phyloP scores from a whole-genome alignment of 495 filamentous ascomycete species.

The Xylaria cubensis region DNA sequence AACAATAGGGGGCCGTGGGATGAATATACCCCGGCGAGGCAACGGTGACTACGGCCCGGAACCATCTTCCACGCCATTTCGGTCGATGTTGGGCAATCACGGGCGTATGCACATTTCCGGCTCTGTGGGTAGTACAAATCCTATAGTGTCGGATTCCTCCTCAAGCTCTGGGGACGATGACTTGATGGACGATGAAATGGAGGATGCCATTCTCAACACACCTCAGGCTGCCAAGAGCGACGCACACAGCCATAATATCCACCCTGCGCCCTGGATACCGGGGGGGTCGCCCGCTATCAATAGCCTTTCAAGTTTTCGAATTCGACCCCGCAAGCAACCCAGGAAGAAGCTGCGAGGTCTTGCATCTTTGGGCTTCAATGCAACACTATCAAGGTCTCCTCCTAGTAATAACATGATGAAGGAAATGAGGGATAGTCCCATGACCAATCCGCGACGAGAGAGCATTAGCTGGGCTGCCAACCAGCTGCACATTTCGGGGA shows the following conservation, averaged over 20 bases:
- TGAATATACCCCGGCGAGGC: slow-evolving; percentile 71
- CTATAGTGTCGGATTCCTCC: slow-evolving; percentile 79
- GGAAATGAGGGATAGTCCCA: slow-evolving; percentile 43
- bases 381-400: slow-evolving; percentile 51
- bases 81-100: slow-evolving; percentile 58
- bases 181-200: slow-evolving; percentile 80
- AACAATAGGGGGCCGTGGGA: slow-evolving; percentile 75
- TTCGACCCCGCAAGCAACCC: slow-evolving; percentile 66
- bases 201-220: slow-evolving; percentile 76
- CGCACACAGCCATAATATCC: slow-evolving; percentile 43
- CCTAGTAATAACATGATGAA: slow-evolving; percentile 44
- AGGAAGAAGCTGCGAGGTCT: slow-evolving; percentile 49
- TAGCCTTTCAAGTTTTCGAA: slow-evolving; percentile 80
- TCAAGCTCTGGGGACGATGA: slow-evolving; percentile 80
- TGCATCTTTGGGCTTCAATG: slow-evolving; percentile 48
- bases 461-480: slow-evolving; percentile 86
- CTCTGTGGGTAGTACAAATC: slow-evolving; percentile 83
- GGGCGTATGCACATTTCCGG: slow-evolving; percentile 80
- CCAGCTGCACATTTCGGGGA: slow-evolving; percentile 83
- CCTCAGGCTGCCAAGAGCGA: slow-evolving; percentile 64
- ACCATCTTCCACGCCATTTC: slow-evolving; percentile 49
- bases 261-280: slow-evolving; percentile 61
- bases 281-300: slow-evolving; percentile 70
- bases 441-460: slow-evolving; percentile 70
- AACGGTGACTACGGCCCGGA: slow-evolving; percentile 47